Base-by-base conservation (phyloP, 1,139 yeast species). In the Candida smagusa region DNA sequence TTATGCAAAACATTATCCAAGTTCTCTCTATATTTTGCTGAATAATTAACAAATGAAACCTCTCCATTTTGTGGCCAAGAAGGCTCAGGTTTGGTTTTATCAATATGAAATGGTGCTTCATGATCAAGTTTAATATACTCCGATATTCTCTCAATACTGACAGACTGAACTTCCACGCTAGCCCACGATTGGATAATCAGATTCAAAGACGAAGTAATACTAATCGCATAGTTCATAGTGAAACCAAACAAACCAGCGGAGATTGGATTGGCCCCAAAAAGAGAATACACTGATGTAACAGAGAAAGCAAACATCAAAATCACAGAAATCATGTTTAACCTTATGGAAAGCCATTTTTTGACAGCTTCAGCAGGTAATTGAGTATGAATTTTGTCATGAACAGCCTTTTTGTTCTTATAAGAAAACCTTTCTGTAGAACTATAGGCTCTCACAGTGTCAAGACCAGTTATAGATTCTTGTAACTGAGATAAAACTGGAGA, bases 281-380 rank as follows among this genome's bases (percentile, higher is more conserved):
- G 33, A n/a, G 42, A 39, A 19, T 22, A 16, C 9, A 29, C 25
- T 2, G 41, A 35, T 12, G 31, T 28, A 22, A 62, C 42, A 2
- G 69, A 52, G 1, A 66, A 50, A 8, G 55, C 42, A 36, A 56
- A 61, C 6, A 65, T 58, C 26, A 66, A 55, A 22, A 59, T 27
- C 1, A 71, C 57, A 8, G 71, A 61, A 32, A 66, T 61, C 6
- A 54, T 52, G 41, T 63, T 68, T 36, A 67, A 57, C 43, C 72
- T 55, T 58, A 65, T 58, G 2, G 68, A 59, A 31, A 66, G 56
- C 73, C 73, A 67, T 41, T 72, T 59, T 38, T 60, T 63, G 38
- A 59, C 48, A 12, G 53, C 49, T 11, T 54, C 51, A 36, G 51
- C 56, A 11, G 57, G 44, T 43, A 53, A 24, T 52, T 52, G 9